phyloP scores from a whole-genome alignment of 768 basidiomycete genomes.

The Lactifluus pinguis region DNA sequence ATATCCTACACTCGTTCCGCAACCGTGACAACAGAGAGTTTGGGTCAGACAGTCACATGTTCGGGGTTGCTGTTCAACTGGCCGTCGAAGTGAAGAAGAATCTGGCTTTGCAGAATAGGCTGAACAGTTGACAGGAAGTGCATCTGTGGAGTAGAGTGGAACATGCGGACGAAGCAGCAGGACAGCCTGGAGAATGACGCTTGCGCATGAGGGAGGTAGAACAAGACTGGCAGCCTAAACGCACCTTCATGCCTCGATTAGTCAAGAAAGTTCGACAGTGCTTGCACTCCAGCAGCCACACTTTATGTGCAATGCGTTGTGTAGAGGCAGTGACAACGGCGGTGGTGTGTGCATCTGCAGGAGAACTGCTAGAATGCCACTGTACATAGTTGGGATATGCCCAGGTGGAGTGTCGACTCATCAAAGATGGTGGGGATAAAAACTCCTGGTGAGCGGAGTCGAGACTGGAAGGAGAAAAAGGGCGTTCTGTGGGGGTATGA shows the following conservation, averaged over 20 bases:
- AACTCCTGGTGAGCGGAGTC: background rate
- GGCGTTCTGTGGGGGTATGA: background rate
- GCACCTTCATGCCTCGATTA: slow-evolving; percentile 79
- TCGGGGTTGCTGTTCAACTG: slow-evolving; percentile 28
- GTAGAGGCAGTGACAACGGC: slow-evolving; percentile 28
- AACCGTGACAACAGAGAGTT: slow-evolving; percentile 70
- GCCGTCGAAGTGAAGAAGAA: slow-evolving; percentile 24
- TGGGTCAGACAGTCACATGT: slow-evolving; percentile 85
- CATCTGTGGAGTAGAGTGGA: slow-evolving; percentile 77
- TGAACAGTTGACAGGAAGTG: slow-evolving; percentile 68
- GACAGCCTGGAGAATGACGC: slow-evolving; percentile 49
- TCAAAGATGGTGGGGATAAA: background rate
- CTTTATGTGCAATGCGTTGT: slow-evolving; percentile 52
- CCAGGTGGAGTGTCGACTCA: slow-evolving; percentile 2
- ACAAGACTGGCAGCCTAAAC: background rate
- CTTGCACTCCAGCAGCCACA: slow-evolving; percentile 75
- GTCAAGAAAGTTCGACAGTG: slow-evolving; percentile 67
- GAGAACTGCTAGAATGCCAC: slow-evolving; percentile 2
- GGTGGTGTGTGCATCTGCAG: background rate
- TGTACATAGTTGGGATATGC: slow-evolving; percentile 3
- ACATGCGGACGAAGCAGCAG: slow-evolving; percentile 74
- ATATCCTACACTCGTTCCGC: slow-evolving; percentile 67
- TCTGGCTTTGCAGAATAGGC: slow-evolving; percentile 41
- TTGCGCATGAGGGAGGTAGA: background rate
- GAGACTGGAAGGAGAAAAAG: background rate